These are phyloP conservation scores for Tricholoma furcatifolium DNA, from an alignment of 768 basidiomycete genomes.

Conservation along the genomic window DNA sequence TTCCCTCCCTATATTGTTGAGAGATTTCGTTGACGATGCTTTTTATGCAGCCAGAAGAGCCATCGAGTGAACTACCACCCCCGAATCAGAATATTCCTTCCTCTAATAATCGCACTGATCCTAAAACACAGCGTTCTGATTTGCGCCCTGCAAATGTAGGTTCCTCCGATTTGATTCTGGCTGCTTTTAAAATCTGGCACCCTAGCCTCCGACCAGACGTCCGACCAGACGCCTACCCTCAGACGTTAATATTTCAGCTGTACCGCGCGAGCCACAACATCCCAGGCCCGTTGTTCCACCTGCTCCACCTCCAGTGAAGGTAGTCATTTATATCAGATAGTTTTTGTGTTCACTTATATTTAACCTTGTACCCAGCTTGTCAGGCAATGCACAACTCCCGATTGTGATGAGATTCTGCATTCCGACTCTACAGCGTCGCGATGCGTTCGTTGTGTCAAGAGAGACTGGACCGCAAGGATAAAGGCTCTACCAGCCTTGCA, in stretches of 20 bases:
- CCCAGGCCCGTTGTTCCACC: background rate
- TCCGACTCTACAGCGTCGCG: constrained; percentile 5
- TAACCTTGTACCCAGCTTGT: background rate
- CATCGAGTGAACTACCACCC: background rate
- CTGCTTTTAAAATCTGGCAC: too few relatives aligned
- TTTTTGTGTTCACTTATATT: too few relatives aligned
- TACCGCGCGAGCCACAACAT: too few relatives aligned
- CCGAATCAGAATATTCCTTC: too few relatives aligned
- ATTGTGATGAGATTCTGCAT: constrained; percentile 9
- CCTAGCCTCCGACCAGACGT: too few relatives aligned
- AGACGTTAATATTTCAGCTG: too few relatives aligned
- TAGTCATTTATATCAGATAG: background rate
- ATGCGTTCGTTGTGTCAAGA: constrained; percentile 16
- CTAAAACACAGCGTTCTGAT: too few relatives aligned
- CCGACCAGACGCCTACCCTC: too few relatives aligned
- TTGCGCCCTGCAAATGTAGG: too few relatives aligned
- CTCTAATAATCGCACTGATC: too few relatives aligned
- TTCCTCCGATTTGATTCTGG: too few relatives aligned
- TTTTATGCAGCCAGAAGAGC: constrained; percentile 2
- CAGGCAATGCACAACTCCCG: constrained; percentile 11
- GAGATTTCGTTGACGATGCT: background rate
- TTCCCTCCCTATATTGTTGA: background rate
- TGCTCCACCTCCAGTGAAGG: background rate
- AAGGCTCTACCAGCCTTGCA: background rate
- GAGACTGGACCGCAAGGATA: constrained; percentile 15